phyloP scores from a whole-genome alignment of 2,329 filamentous ascomycete genomes.

The Pseudogymnoascus sp. region DNA sequence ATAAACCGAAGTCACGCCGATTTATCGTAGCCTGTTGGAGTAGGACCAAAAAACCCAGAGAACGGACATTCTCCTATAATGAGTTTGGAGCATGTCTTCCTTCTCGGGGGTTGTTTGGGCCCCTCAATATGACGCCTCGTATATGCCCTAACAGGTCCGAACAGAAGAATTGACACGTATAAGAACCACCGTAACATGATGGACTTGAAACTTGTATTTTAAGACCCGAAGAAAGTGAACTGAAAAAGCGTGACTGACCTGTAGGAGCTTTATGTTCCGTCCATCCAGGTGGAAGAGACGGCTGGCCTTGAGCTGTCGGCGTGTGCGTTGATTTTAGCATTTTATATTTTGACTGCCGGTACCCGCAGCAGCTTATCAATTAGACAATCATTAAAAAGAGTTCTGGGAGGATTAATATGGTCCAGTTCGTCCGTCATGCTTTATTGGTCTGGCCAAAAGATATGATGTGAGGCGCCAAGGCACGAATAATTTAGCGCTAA shows the following conservation, averaged over 20 bases:
- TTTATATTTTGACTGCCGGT: constrained; percentile 1
- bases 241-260: constrained; percentile 34
- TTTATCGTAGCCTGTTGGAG: neutral
- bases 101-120: neutral
- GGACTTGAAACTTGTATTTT: neutral
- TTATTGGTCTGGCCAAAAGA: constrained; percentile 2
- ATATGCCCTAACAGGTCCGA: neutral
- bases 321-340: constrained; percentile 77
- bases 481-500: constrained; percentile 11
- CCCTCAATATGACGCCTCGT: neutral
- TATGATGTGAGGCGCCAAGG: constrained; percentile 9
- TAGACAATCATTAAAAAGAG: neutral
- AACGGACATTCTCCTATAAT: neutral
- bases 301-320: constrained; percentile 34
- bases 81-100: neutral
- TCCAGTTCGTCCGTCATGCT: neutral
- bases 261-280: constrained; percentile 87
- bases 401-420: neutral
- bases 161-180: neutral
- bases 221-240: neutral
- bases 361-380: neutral
- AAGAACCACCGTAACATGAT: neutral
- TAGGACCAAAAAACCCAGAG: neutral
- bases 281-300: constrained; percentile 71
- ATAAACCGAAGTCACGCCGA: neutral